Base-by-base conservation (phyloP, 352 stramenopile genomes). In the Globisporangium uncinulatum region DNA sequence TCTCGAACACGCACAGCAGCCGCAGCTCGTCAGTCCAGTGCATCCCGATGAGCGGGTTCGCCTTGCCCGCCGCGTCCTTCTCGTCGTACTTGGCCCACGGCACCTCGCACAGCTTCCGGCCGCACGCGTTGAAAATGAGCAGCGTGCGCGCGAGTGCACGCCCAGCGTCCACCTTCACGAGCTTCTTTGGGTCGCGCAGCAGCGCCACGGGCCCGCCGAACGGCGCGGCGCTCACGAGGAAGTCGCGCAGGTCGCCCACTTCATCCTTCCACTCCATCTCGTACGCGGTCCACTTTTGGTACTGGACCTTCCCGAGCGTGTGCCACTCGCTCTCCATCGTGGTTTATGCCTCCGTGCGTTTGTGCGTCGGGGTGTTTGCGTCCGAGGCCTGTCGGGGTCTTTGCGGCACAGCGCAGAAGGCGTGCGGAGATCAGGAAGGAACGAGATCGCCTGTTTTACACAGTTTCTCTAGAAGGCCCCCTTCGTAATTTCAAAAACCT, bases 281-380 rank as follows among this genome's bases (percentile, higher is more conserved):
- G 69, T 89, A 92, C 48, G 79, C 65, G 14, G 75, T 65, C 79
- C 82, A 91, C 67, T 89, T 91, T 73, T 92, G 79, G 71, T 94
- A 94, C 76, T 91, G 84, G 34, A 89, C 82, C 65, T 89, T 89
- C 59, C 84, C 82, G 39, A 94, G 70, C 56, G 82, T 89, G 60
- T 94, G 81, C 84, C 81, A 91, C 63, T 94, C 81, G 59, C 71
- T 81, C 70, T 88, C 77, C 79, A 89, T 88, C 13, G 4, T 53
- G 29, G 11, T 48, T 4, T 29, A 29, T 19, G 20, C 6, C 20
- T 20, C 15, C 20, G 42, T 19, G 41, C 10, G 39, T 44, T 7
- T 45, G 41, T 45, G 13, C 11, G 24, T 1, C 4, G 24, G 24
- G 24, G 24, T 29, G 24, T 29, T 29, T 29, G 24, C 24, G 24